Conservation (phyloP, 345 rosid genomes). For the Brassica carinata region DNA sequence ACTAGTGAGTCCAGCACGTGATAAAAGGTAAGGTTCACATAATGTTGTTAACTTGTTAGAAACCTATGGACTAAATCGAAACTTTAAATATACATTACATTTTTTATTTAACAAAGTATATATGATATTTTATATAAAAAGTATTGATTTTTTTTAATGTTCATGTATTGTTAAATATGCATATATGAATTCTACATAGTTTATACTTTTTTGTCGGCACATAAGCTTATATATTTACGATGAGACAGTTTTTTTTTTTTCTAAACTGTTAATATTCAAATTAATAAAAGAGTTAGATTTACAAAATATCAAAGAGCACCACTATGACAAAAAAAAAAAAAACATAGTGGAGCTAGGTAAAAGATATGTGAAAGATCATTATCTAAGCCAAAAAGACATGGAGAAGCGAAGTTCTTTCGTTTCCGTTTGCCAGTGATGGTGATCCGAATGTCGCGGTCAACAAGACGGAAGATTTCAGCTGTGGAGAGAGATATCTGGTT, state of each 20-base stretch:
- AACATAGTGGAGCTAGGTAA: too few relatives aligned
- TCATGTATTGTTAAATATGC: background rate
- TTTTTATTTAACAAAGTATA: background rate
- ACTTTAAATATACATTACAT: background rate
- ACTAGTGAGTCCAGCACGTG: slow-evolving; percentile 36
- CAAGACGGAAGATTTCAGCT: too few relatives aligned
- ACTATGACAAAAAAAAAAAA: too few relatives aligned
- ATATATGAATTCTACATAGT: background rate
- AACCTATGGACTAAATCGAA: slow-evolving; percentile 5
- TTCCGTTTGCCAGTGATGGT: too few relatives aligned
- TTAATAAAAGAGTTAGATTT: too few relatives aligned
- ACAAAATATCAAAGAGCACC: too few relatives aligned
- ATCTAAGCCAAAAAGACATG: too few relatives aligned
- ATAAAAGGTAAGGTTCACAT: slow-evolving; percentile 16
- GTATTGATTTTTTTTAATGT: background rate
- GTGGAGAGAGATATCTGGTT: too few relatives aligned
- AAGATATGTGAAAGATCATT: too few relatives aligned
- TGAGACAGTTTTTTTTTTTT: background rate
- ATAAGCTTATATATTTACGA: background rate
- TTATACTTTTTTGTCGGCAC: background rate
- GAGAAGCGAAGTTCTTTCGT: too few relatives aligned
- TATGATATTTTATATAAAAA: background rate
- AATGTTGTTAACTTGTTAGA: slow-evolving; percentile 10
- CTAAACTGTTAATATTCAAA: too few relatives aligned
- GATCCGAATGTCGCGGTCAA: too few relatives aligned